Base-by-base conservation (phyloP, 371 early-diverging fungal genomes). In the Encephalitozoon cuniculi region DNA sequence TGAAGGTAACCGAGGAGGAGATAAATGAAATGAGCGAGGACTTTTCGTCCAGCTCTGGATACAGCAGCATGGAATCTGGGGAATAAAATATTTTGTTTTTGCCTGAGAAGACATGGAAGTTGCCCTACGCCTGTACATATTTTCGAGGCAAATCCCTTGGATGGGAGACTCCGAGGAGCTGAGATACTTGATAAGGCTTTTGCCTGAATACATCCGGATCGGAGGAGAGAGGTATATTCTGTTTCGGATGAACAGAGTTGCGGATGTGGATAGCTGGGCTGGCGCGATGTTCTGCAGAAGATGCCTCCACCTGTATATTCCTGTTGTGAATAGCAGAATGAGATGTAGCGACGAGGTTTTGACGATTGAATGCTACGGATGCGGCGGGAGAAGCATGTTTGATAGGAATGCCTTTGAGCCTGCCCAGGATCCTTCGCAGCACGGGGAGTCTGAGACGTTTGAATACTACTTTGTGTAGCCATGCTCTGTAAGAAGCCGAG, bases 281-380 rank as follows among this genome's bases (percentile, higher is more conserved):
- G 12, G 23, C 5, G 28, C 41, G 28, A 18, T 74, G 21, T 34
- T 67, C 6, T 74, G 75, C n/a, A 4, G 21, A 7, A 53, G 18
- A 21, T 74, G 75, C 32, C 9, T 46, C 5, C 46, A 43, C 40
- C 18, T 74, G 6, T 74, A 49, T 63, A 59, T 67, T 54, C 68
- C 68, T 44, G 54, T 30, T n/a, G 30, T 67, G 18, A 74, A 74
- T 46, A 67, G 75, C 44, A 54, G 44, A 32, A 40, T 59, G 23
- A 30, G 21, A 15, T 34, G 25, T 44, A 30, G 11, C 6, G 26
- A 65, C 11, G 54, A 32, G 4, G 23, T 21, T 9, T 28, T 44
- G 37, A 46, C 9, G 6, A n/a, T 73, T 18, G 65, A 52, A 15
- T 73, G 74, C 64, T 30, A 26, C 15, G 21, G 34, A 49, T 73